Evolutionary conservation across 108 stramenopile species (phyloP), one percentile per base, ranked within the genome.

Genomic region (Licmophora abbreviata): DNA sequence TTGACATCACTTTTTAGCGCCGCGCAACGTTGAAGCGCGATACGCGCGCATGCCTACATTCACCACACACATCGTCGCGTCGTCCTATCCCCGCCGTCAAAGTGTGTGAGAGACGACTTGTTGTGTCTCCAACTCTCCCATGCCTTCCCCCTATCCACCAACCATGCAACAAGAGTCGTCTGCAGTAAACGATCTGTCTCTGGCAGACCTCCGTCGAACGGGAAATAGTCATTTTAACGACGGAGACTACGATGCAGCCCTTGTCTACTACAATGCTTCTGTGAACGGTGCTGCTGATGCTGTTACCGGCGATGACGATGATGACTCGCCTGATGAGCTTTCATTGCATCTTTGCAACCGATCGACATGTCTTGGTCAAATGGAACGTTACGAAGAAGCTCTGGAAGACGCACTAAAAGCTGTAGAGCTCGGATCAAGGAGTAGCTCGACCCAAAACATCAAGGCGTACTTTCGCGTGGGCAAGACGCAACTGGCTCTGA

Each of bases 391-490:
- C 22, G 64, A 72, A 21, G 71, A 66, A 42, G 79, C 83, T 8
- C 61, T 61, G 30, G 42, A 49, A 11, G 79, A 85, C 71, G 88
- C 88, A 5, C 22, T 23, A 4, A 50, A 56, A 45, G 88, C 83
- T 6, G 56, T 83, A 51, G 75, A 56, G 38, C 31, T 32, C 61
- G n/a, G n/a, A n/a, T n/a, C n/a, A n/a, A n/a, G n/a, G n/a, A 24
- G 48, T 43, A 47, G 35, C 30, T 29, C 66, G 25, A 47, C 56
- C 17, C 51, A 37, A 20, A 69, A 73, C 57, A 47, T 59, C 4
- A 81, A 90, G 59, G 76, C 88, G n/a, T 64, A 71, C 8, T 91
- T 77, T 55, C 82, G 88, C 14, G 54, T 91, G 43, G 77, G 75
- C n/a, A 78, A 79, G 58, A 63, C 84, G n/a, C 48, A 60, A n/a